These are phyloP conservation scores for Xylaria scruposa DNA, from an alignment of 495 filamentous ascomycete species.

Conservation along the genomic window DNA sequence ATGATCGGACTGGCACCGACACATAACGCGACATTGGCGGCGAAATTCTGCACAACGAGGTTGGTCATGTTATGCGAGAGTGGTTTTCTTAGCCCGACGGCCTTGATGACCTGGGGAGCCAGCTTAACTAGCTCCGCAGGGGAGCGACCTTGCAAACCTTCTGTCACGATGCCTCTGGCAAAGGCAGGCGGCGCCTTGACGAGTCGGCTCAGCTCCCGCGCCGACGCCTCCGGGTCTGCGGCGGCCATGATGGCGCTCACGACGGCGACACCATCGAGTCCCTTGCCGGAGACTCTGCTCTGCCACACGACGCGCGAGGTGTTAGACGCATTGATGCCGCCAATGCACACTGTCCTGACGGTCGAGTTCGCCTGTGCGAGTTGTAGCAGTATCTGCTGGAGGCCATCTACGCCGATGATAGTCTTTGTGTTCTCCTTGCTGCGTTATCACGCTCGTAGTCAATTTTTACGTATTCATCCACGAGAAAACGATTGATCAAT, in stretches of 20 bases:
- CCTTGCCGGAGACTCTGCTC: conserved; percentile 55
- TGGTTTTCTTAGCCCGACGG: conserved; percentile 66
- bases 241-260: conserved; percentile 89
- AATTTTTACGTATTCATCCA: not conserved
- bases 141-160: conserved; percentile 58
- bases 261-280: conserved; percentile 80
- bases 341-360: conserved; percentile 76
- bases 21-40: conserved; percentile 84
- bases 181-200: conserved; percentile 54
- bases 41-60: conserved; percentile 88
- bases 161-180: conserved; percentile 71
- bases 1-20: conserved; percentile 94
- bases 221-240: conserved; percentile 64
- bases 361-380: conserved; percentile 53
- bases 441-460: conserved; percentile 10
- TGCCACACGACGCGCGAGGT: conserved; percentile 75
- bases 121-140: conserved; percentile 58
- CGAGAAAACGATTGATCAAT: not conserved
- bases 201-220: conserved; percentile 60
- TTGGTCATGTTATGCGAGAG: conserved; percentile 98
- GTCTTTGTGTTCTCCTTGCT: conserved; percentile 78
- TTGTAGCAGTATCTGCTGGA: conserved; percentile 68
- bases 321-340: conserved; percentile 84
- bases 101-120: conserved; percentile 63
- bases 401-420: conserved; percentile 82